These are phyloP conservation scores for Pseudogymnoascus sp. DNA, from an alignment of 2,329 filamentous ascomycete species.

Conservation along the genomic window DNA sequence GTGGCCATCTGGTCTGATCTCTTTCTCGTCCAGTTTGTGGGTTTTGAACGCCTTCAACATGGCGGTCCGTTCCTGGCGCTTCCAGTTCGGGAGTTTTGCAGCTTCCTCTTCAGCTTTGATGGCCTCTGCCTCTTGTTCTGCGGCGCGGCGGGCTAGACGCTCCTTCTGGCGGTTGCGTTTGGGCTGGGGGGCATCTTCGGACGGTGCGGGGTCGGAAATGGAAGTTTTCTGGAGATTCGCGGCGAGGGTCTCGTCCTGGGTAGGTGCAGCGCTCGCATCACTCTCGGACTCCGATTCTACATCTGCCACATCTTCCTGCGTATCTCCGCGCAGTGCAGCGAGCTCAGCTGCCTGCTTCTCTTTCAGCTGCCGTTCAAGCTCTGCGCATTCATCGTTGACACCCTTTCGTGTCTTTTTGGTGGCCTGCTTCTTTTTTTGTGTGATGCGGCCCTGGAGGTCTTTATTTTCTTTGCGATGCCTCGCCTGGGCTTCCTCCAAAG, in stretches of 20 bases:
- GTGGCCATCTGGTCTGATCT: constrained; percentile 85
- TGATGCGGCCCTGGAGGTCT: constrained; percentile 77
- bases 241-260: constrained; percentile 13
- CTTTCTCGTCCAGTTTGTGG: constrained; percentile 60
- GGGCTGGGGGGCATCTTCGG: constrained; percentile 14
- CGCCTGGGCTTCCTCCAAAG: constrained; percentile 67
- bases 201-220: constrained; percentile 18
- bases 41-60: constrained; percentile 62
- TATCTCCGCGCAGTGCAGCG: constrained; percentile 32
- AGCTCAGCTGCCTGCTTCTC: constrained; percentile 59
- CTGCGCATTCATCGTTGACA: constrained; percentile 67
- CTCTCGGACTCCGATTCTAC: neutral
- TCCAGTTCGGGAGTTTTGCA: constrained; percentile 61
- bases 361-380: constrained; percentile 56
- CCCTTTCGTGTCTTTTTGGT: constrained; percentile 78
- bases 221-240: constrained; percentile 18
- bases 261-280: constrained; percentile 11
- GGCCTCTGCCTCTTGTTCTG: constrained; percentile 66
- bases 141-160: constrained; percentile 77
- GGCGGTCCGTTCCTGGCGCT: constrained; percentile 57
- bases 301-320: constrained; percentile 2
- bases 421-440: constrained; percentile 93
- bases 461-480: constrained; percentile 83
- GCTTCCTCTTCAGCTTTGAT: constrained; percentile 68
- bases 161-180: constrained; percentile 91